These are phyloP conservation scores for Saccharomyces jurei DNA, from an alignment of 805 yeast species.

Conservation along the genomic window DNA sequence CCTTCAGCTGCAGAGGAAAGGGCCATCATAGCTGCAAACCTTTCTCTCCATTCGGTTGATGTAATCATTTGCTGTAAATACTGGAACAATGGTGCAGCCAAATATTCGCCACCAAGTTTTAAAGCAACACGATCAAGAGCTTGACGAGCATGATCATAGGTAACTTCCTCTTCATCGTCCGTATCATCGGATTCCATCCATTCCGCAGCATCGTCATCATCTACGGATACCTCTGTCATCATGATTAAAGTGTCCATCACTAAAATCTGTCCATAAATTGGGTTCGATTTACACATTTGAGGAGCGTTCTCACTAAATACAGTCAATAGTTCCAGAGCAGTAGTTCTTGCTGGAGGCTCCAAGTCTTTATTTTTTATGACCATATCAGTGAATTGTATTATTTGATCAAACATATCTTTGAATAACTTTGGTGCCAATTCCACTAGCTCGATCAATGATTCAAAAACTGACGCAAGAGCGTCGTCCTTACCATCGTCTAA, in stretches of 20 bases:
- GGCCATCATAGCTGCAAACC: conserved; percentile 96
- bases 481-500: conserved; percentile 69
- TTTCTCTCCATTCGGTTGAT: conserved; percentile 80
- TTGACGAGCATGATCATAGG: conserved; percentile 87
- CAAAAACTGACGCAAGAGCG: conserved; percentile 81
- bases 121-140: conserved; percentile 87
- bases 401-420: conserved; percentile 81
- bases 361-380: conserved; percentile 75
- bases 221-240: conserved; percentile 88
- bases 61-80: conserved; percentile 76
- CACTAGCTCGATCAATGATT: conserved; percentile 81
- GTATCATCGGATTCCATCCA: conserved; percentile 78
- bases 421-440: conserved; percentile 93
- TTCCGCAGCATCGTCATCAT: conserved; percentile 81
- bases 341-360: conserved; percentile 71
- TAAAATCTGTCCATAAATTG: conserved; percentile 61
- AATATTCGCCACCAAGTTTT: conserved; percentile 69
- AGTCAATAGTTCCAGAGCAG: conserved; percentile 81
- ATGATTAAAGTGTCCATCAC: conserved; percentile 67
- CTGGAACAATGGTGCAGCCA: conserved; percentile 82
- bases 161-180: conserved; percentile 76
- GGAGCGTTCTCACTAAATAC: conserved; percentile 92
- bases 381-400: conserved; percentile 75
- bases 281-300: conserved; percentile 81
- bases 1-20: conserved; percentile 96